Evolutionary conservation across 1,284 basidiomycete genomes (phyloP).

Genomic region (Ceratobasidium sp.): DNA sequence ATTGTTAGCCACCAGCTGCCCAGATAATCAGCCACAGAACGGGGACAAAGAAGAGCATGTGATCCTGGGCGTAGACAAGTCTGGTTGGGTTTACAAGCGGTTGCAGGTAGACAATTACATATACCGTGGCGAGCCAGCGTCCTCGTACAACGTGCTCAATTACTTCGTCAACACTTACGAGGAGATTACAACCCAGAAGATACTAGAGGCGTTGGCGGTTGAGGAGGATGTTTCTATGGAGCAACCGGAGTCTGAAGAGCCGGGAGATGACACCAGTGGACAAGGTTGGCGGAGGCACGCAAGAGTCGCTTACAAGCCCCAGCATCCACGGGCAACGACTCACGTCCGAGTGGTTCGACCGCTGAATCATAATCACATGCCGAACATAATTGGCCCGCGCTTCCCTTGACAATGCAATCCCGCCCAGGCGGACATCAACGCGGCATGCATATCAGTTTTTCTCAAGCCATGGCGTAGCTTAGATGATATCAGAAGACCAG

Average conservation of each 20-base stretch:
- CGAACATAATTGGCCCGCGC: slow-evolving; percentile 25
- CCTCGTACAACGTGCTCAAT: background rate
- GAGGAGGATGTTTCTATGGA: background rate
- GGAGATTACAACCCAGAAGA: background rate
- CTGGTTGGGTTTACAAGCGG: background rate
- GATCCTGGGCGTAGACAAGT: background rate
- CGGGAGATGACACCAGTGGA: background rate
- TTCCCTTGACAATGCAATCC: slow-evolving; percentile 23
- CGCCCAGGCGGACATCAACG: background rate
- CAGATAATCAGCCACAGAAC: background rate
- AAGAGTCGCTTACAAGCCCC: background rate
- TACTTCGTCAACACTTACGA: slow-evolving; percentile 26
- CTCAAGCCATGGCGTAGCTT: slow-evolving; percentile 32
- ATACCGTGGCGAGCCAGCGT: background rate
- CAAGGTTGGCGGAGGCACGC: background rate
- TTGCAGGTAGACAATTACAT: slow-evolving; percentile 22
- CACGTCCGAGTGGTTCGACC: slow-evolving; percentile 10
- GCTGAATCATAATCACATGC: slow-evolving; percentile 18
- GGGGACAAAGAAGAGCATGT: background rate
- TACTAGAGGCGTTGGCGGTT: background rate
- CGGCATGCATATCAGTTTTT: slow-evolving; percentile 1
- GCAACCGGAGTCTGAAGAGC: background rate
- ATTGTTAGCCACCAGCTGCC: background rate
- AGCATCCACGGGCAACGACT: background rate
- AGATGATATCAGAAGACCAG: background rate